Percentiles rank a stretch among this genome's conserved stretches.
phyloP scores from a whole-genome alignment of 2,329 filamentous ascomycete species.

The Akanthomyces uredinophilus region DNA sequence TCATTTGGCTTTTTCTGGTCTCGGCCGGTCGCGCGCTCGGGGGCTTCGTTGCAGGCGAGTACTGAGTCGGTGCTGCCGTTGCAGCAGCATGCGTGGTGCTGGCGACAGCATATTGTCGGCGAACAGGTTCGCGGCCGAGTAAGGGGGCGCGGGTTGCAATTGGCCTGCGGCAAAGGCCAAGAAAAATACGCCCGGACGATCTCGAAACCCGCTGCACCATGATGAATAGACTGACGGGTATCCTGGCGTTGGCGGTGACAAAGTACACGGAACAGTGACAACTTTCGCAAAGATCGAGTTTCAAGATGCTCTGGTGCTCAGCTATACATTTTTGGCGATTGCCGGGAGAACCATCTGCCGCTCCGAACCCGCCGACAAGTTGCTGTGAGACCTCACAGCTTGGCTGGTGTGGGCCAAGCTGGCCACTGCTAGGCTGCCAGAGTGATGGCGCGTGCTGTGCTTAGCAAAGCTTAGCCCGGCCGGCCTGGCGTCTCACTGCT shows the following conservation, averaged over 20 bases:
- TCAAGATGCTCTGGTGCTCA: neutral
- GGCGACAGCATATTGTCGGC: slow-evolving; percentile 4
- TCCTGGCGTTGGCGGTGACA: neutral
- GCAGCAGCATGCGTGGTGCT: slow-evolving; percentile 18
- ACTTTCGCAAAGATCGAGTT: neutral
- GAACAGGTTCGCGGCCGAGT: neutral
- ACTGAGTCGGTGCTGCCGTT: slow-evolving; percentile 38
- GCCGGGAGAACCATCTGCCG: slow-evolving; percentile 15
- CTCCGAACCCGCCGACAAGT: neutral
- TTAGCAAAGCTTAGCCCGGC: slow-evolving; percentile 11
- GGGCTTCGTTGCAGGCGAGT: slow-evolving; percentile 67
- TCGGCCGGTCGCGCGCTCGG: slow-evolving; percentile 82
- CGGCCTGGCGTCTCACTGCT: slow-evolving; percentile 4
- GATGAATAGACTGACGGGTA: neutral
- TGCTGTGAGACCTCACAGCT: neutral
- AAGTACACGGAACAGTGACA: neutral
- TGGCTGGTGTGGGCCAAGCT: neutral
- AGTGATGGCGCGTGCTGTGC: slow-evolving; percentile 12
- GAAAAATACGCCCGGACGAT: neutral
- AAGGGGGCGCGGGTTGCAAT: neutral
- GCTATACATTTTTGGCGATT: neutral
- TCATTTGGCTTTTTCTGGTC: slow-evolving; percentile 83
- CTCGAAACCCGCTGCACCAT: slow-evolving; percentile 9
- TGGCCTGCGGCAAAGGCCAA: neutral
- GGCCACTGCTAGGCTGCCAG: slow-evolving; percentile 9